Percentiles rank a stretch among this genome's conserved stretches.
Conservation (phyloP, 441 rosid genomes). For the Rhodomyrtus psidioides region DNA sequence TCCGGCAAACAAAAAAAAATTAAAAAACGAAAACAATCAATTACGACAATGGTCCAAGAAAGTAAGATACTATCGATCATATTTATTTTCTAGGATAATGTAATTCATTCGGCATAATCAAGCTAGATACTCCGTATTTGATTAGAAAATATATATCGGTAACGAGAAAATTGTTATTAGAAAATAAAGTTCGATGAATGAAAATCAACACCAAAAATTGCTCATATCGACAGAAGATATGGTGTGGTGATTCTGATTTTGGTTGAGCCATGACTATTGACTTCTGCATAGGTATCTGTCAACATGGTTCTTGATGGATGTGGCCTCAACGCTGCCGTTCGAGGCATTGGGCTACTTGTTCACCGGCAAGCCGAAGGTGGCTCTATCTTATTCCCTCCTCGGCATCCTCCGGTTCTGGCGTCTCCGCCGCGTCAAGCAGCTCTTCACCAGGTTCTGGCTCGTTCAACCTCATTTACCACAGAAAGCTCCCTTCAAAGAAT, state of each 20-base stretch:
- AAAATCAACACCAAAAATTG: not conserved
- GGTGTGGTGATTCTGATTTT: not conserved
- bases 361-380: constrained; percentile 38
- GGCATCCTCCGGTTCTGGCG: constrained; percentile 64
- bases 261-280: not conserved
- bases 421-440: constrained; percentile 43
- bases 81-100: not conserved
- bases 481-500: not conserved
- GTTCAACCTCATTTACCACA: not conserved
- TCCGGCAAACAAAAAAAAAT: too few species aligned
- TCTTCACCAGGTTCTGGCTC: constrained; percentile 44
- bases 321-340: constrained; percentile 65
- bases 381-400: constrained; percentile 45
- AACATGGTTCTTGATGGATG: constrained; percentile 68
- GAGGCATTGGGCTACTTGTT: constrained; percentile 37
- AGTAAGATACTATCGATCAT: not conserved
- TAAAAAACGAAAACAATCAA: not conserved
- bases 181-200: not conserved
- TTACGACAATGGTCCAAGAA: not conserved
- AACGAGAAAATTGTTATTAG: not conserved
- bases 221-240: not conserved
- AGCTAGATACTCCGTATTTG: not conserved
- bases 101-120: not conserved
- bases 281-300: constrained; percentile 41
- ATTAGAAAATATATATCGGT: too few species aligned